These are phyloP conservation scores for Clitopilus hobsonii DNA, from an alignment of 768 basidiomycete species.

Conservation along the genomic window DNA sequence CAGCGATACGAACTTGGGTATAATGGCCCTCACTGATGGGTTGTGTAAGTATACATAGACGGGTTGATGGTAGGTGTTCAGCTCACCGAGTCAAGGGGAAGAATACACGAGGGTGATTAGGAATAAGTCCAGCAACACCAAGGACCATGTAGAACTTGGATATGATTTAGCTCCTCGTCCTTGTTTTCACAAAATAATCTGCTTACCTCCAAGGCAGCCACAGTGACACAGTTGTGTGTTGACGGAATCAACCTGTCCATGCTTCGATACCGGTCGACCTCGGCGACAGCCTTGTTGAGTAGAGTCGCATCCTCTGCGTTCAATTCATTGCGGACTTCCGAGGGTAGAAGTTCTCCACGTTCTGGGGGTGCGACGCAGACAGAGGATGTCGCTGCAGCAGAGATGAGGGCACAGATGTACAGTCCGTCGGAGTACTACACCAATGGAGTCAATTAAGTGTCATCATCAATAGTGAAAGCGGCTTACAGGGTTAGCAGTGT, in stretches of 20 bases:
- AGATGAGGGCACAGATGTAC: constrained; percentile 84
- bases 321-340: constrained; percentile 62
- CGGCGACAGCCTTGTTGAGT: constrained; percentile 68
- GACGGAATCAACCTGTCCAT: constrained; percentile 96
- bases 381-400: constrained; percentile 74
- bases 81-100: constrained; percentile 85
- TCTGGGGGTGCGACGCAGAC: constrained; percentile 77
- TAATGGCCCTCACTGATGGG: constrained; percentile 86
- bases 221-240: constrained; percentile 88
- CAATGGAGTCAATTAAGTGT: neutral
- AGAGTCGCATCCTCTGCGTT: constrained; percentile 66
- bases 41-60: constrained; percentile 7
- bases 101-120: constrained; percentile 72
- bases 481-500: constrained; percentile 82
- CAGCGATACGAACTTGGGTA: constrained; percentile 84
- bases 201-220: constrained; percentile 84
- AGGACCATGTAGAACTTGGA: constrained; percentile 75
- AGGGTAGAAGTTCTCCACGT: constrained; percentile 69
- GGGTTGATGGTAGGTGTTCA: neutral
- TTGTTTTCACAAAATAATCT: neutral
- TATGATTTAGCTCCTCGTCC: constrained; percentile 3
- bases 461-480: constrained; percentile 1
- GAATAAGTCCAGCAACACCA: constrained; percentile 70
- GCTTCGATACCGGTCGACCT: constrained; percentile 87
- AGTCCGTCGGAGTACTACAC: constrained; percentile 83